Percentiles rank a stretch among this genome's conserved stretches.
phyloP scores from a whole-genome alignment of 1,284 basidiomycete species.

The Tranzscheliella williamsii region DNA sequence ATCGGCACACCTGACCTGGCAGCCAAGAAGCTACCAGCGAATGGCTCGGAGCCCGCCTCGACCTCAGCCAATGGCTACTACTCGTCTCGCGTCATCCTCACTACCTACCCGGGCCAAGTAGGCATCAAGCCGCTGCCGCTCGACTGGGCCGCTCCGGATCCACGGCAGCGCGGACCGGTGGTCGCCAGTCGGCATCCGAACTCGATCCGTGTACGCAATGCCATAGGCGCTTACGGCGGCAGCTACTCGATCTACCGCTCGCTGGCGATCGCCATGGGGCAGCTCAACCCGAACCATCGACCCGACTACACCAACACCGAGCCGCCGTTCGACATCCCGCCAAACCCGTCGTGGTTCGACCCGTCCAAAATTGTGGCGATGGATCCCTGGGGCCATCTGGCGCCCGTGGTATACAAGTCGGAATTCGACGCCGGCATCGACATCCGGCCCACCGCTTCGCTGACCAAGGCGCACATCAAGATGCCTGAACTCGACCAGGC shows the following conservation, averaged over 20 bases:
- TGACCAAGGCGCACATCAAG: constrained; percentile 83
- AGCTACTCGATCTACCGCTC: constrained; percentile 94
- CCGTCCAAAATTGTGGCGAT: constrained; percentile 84
- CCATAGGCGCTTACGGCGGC: constrained; percentile 89
- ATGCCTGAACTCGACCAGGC: constrained; percentile 87
- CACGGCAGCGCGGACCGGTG: constrained; percentile 77
- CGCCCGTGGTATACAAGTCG: constrained; percentile 74
- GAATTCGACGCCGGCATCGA: constrained; percentile 60
- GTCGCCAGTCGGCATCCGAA: constrained; percentile 83
- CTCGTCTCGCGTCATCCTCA: constrained; percentile 45
- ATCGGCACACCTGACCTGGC: constrained; percentile 37
- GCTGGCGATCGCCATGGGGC: constrained; percentile 74
- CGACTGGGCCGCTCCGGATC: constrained; percentile 76
- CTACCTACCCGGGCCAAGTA: constrained; percentile 53
- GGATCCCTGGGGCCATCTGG: constrained; percentile 92
- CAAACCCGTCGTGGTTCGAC: constrained; percentile 79
- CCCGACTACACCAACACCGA: constrained; percentile 76
- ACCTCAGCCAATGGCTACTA: constrained; percentile 36
- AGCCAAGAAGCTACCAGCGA: constrained; percentile 10
- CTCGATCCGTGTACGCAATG: constrained; percentile 86
- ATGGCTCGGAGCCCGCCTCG: constrained; percentile 9
- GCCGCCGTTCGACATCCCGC: constrained; percentile 81
- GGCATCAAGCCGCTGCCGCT: constrained; percentile 76
- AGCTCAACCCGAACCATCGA: constrained; percentile 72
- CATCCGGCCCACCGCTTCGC: constrained; percentile 64